Conservation (phyloP, 31 red algal genomes). For the Endocladia muricata region DNA sequence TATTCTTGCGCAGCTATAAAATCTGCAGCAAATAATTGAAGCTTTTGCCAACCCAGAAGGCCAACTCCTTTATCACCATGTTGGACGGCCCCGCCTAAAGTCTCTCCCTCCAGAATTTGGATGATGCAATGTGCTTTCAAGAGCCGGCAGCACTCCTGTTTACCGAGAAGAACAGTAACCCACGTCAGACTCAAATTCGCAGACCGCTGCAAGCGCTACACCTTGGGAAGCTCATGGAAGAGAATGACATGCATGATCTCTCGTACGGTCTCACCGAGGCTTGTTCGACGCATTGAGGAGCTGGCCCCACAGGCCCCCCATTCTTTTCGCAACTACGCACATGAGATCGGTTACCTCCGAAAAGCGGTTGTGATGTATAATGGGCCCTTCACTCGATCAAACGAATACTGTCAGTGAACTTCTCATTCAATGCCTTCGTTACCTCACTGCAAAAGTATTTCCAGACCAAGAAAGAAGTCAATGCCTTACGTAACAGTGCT, state of each 20-base stretch:
- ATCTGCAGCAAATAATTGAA: neutral
- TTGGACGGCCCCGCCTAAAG: slow-evolving; percentile 3
- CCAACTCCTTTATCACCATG: slow-evolving; percentile 13
- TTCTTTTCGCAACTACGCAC: neutral
- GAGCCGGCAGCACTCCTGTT: slow-evolving; percentile 1
- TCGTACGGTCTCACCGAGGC: neutral
- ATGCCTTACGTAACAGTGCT: too few relatives aligned
- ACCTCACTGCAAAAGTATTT: neutral
- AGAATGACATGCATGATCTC: neutral
- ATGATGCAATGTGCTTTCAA: neutral
- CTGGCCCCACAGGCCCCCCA: neutral
- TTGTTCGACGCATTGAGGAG: neutral
- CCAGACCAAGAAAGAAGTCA: neutral
- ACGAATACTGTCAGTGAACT: neutral
- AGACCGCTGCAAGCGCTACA: neutral
- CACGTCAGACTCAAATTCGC: slow-evolving; percentile 1
- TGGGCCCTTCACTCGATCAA: neutral
- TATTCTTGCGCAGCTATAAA: slow-evolving; percentile 15
- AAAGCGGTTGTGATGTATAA: neutral
- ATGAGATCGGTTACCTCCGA: neutral
- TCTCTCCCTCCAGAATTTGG: slow-evolving; percentile 20
- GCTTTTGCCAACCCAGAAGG: neutral
- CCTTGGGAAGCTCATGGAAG: slow-evolving; percentile 7
- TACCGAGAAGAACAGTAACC: slow-evolving; percentile 7
- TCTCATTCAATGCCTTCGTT: neutral